Percentiles rank a stretch among this genome's conserved stretches.
phyloP scores from a whole-genome alignment of 805 yeast species.

The Myxozyma nipponensis region DNA sequence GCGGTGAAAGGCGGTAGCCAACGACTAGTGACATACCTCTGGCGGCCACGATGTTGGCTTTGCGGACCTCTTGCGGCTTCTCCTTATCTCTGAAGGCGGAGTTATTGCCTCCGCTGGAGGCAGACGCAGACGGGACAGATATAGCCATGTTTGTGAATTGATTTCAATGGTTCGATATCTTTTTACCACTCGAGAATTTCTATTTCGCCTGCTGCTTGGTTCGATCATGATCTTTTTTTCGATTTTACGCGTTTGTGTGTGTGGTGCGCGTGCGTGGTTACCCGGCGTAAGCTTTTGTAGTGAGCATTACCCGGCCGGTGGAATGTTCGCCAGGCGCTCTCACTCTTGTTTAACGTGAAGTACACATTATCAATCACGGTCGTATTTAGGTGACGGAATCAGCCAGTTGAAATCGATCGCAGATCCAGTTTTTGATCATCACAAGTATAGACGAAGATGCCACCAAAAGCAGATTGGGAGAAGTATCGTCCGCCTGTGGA shows the following conservation, averaged over 20 bases:
- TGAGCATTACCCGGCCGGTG: not conserved
- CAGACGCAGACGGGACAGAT: conserved; percentile 15
- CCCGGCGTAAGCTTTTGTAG: too few species aligned
- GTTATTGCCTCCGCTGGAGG: conserved; percentile 14
- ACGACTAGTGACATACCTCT: conserved; percentile 37
- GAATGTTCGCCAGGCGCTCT: not conserved
- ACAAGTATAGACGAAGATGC: conserved; percentile 48
- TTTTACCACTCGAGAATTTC: too few species aligned
- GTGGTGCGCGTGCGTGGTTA: too few species aligned
- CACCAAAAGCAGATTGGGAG: conserved; percentile 99
- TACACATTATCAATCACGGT: not conserved
- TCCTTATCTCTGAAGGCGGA: conserved; percentile 90
- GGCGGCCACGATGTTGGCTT: conserved; percentile 84
- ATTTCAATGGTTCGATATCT: too few species aligned
- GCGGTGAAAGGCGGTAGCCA: not conserved
- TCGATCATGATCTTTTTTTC: conserved; percentile 1
- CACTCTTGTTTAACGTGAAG: not conserved
- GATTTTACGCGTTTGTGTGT: too few species aligned
- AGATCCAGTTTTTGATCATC: not conserved
- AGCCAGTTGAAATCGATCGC: not conserved
- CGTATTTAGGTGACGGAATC: not conserved
- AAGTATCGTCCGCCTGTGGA: conserved; percentile 88
- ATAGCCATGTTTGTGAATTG: conserved; percentile 4
- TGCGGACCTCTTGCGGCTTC: conserved; percentile 91
- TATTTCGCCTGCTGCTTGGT: not conserved